phyloP scores from a whole-genome alignment of 345 rosid genomes.

The Corchorus olitorius region DNA sequence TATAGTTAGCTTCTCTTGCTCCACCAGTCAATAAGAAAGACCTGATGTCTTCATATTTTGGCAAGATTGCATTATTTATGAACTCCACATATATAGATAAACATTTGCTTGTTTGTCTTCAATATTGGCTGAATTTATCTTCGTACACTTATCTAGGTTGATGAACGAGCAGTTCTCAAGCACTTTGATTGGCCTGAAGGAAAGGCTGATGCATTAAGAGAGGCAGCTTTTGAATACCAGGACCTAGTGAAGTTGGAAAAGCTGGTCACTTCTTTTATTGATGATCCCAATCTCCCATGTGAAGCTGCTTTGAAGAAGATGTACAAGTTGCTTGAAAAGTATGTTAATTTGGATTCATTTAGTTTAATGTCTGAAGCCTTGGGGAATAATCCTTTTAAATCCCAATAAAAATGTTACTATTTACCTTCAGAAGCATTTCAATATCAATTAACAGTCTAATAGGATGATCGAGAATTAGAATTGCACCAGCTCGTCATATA shows the following conservation, averaged over 20 bases:
- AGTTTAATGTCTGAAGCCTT: background rate
- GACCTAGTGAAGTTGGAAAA: constrained; percentile 88
- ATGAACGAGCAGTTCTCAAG: constrained; percentile 96
- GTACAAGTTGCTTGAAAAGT: constrained; percentile 96
- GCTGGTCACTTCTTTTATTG: constrained; percentile 71
- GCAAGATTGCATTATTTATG: background rate
- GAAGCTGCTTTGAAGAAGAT: constrained; percentile 91
- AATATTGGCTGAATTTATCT: background rate
- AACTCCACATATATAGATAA: background rate
- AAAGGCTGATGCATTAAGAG: constrained; percentile 94
- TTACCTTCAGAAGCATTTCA: constrained; percentile 14
- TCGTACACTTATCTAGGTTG: constrained; percentile 57
- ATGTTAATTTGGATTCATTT: constrained; percentile 34
- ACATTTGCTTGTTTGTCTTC: background rate
- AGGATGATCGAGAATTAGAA: background rate
- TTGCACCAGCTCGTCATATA: background rate
- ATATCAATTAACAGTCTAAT: background rate
- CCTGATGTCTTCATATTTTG: background rate
- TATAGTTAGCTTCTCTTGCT: background rate
- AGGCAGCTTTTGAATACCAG: constrained; percentile 96
- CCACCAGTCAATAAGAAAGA: background rate
- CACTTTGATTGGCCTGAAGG: constrained; percentile 99
- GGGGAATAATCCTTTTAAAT: constrained; percentile 7
- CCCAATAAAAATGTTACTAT: background rate
- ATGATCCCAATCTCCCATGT: constrained; percentile 82